These are phyloP conservation scores for Stemphylium beticola DNA, from an alignment of 2,329 filamentous ascomycete genomes.

Conservation along the genomic window DNA sequence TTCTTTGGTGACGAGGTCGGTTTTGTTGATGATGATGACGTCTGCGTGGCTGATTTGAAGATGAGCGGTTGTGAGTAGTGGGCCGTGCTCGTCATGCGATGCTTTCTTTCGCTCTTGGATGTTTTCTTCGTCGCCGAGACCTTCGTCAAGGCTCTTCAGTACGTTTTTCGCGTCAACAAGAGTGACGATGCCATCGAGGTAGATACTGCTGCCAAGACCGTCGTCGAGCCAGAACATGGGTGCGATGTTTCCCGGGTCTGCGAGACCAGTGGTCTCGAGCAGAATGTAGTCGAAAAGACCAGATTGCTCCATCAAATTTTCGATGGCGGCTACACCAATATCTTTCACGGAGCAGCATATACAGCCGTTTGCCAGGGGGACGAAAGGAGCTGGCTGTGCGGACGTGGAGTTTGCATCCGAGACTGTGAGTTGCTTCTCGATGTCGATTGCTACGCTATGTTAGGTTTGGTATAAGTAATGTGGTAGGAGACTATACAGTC, in stretches of 20 bases:
- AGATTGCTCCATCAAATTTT: slow-evolving; percentile 91
- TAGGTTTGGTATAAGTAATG: background rate
- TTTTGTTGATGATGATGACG: slow-evolving; percentile 92
- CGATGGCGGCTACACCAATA: slow-evolving; percentile 90
- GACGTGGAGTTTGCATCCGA: slow-evolving; percentile 55
- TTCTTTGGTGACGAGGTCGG: slow-evolving; percentile 75
- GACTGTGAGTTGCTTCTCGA: slow-evolving; percentile 93
- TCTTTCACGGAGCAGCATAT: slow-evolving; percentile 99
- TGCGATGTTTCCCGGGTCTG: slow-evolving; percentile 93
- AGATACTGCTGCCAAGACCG: slow-evolving; percentile 91
- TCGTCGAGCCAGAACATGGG: slow-evolving; percentile 98
- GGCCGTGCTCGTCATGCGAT: slow-evolving; percentile 60
- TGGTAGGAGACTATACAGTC: slow-evolving; percentile 27
- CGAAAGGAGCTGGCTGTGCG: slow-evolving; percentile 62
- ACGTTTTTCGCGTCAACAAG: slow-evolving; percentile 96
- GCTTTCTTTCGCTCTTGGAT: slow-evolving; percentile 55
- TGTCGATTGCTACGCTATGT: slow-evolving; percentile 72
- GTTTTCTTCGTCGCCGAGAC: slow-evolving; percentile 52
- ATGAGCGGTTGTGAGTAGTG: slow-evolving; percentile 87
- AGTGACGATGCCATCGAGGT: slow-evolving; percentile 95
- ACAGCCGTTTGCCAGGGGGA: slow-evolving; percentile 94
- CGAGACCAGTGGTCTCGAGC: slow-evolving; percentile 92
- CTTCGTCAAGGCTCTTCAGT: slow-evolving; percentile 77
- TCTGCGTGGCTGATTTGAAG: slow-evolving; percentile 97
- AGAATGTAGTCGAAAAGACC: slow-evolving; percentile 97